Conservation (phyloP, 768 basidiomycete genomes). For the Amanita rimosa region DNA sequence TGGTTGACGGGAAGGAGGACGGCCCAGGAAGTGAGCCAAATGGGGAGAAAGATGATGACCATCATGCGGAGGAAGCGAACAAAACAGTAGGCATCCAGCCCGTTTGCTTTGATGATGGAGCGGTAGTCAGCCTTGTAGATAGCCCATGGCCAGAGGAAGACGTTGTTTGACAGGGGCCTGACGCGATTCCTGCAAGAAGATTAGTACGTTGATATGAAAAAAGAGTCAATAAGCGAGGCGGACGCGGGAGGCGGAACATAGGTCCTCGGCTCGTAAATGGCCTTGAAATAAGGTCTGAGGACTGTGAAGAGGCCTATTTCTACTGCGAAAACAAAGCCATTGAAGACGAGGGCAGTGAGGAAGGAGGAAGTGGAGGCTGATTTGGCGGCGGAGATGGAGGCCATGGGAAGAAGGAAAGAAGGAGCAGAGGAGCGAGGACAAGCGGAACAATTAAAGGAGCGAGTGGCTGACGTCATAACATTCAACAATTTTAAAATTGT, state of each 20-base stretch:
- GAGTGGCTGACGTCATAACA: too few species aligned
- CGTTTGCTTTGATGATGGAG: slow-evolving; percentile 57
- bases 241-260: slow-evolving; percentile 39
- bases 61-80: slow-evolving; percentile 85
- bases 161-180: slow-evolving; percentile 32
- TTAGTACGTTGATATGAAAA: not conserved
- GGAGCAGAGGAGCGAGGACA: not conserved
- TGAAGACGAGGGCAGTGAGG: slow-evolving; percentile 77
- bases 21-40: slow-evolving; percentile 85
- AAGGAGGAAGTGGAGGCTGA: slow-evolving; percentile 72
- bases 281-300: slow-evolving; percentile 73
- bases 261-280: slow-evolving; percentile 84
- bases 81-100: slow-evolving; percentile 89
- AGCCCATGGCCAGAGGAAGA: slow-evolving; percentile 57
- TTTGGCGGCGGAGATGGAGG: slow-evolving; percentile 26
- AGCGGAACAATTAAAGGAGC: not conserved
- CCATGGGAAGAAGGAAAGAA: slow-evolving; percentile 16
- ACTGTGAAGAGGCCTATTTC: slow-evolving; percentile 76
- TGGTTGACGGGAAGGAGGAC: slow-evolving; percentile 71
- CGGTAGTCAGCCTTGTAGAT: slow-evolving; percentile 52
- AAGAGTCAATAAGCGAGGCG: slow-evolving; percentile 11
- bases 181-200: slow-evolving; percentile 45
- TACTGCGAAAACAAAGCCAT: slow-evolving; percentile 56
- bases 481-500: too few species aligned
- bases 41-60: slow-evolving; percentile 71